Evolutionary conservation across 495 filamentous ascomycete genomes (phyloP), one percentile per base, ranked within the genome.

Genomic region (Talaromyces adpressus): DNA sequence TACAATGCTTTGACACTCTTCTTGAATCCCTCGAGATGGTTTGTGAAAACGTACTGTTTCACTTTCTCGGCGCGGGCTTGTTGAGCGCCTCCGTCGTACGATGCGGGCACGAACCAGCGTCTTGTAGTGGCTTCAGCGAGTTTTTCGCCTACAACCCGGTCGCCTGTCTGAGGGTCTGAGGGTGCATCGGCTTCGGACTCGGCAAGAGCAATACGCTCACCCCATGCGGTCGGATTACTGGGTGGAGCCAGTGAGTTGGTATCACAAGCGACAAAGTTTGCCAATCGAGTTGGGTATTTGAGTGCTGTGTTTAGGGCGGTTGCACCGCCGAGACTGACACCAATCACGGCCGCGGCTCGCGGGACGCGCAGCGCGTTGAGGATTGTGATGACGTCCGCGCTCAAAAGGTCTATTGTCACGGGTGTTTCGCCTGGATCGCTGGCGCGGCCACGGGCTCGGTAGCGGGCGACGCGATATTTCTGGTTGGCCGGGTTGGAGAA

Each of bases 291-390:
- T 0, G 89, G 89, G 67, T 91, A 82, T 25, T 81, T 82, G 23
- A 92, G 80, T 1, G 88, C 85, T 58, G 86, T 84, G 66, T 88
- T 87, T 52, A 94, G 79, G 0, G 85, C 79, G 4, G 90, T 92
- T 12, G 87, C 87, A 51, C 90, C 91, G 65, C 91, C 91, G 72
- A 92, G 86, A 34, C 82, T 86, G 20, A 94, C 90, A 36, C 91
- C 91, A 59, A 92, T 79, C 5, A 92, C 64, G 0, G 81, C 77
- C 57, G 84, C 80, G 6, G 86, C 83, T 65, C 81, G 79, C 18
- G 79, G 76, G 41, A 90, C 85, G 27, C 86, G 81, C 56, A 91
- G 75, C 4, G 82, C 83, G 32, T 82, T 72, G 1, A 89, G 79
- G 0, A 91, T 69, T 6, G 71, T 71, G 58, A 80, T 79, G 14